Evolutionary conservation across 805 yeast species (phyloP), one percentile per base, ranked within the genome.

Genomic region (Cyberlindnera nakhonratchasimensis): DNA sequence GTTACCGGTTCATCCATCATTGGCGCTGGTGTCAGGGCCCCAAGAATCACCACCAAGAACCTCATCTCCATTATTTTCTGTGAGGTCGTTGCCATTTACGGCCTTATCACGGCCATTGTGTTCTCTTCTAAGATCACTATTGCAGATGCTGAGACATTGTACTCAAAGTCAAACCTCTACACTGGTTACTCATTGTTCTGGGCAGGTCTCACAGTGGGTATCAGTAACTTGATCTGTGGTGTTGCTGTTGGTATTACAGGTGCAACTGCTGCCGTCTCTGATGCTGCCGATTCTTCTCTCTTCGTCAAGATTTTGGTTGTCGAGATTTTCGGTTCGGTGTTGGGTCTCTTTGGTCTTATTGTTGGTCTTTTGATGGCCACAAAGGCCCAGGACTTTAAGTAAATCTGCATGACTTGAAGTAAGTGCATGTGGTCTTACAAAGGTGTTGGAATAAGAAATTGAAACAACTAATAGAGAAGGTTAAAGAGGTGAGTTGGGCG

Each of bases 21-120:
- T 48, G 99, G 99, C 55, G 99, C 99, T 3, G 99, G 99, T 71
- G 97, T 93, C 46, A 86, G 86, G 65, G 93, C 96, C 12, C 99
- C 99, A 39, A 75, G 98, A 63, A 95, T 93, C 62, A 90, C 98
- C 33, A 93, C 99, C 42, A 93, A 93, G 73, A 93, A 93, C 65
- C 77, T 93, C 63, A 95, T 93, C 51, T 86, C 95, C 31, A 93
- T 93, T 64, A 95, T 93, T 69, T 93, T 93, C 74, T 93, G 99
- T 75, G 99, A 93, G 70, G 99, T 93, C 55, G 99, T 93, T 42
- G 99, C 99, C 52, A 93, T 93, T 63, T 93, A 93, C 63, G 99
- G 99, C 4, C 78, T 93, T 52, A 93, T 93, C 62, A 91, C 91
- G 86, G 90, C 97, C 28, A 93, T 93, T 74, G 98, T 93, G 31